These are phyloP conservation scores for Lachnellula hyalina DNA, from an alignment of 2,329 filamentous ascomycete genomes.

Conservation along the genomic window DNA sequence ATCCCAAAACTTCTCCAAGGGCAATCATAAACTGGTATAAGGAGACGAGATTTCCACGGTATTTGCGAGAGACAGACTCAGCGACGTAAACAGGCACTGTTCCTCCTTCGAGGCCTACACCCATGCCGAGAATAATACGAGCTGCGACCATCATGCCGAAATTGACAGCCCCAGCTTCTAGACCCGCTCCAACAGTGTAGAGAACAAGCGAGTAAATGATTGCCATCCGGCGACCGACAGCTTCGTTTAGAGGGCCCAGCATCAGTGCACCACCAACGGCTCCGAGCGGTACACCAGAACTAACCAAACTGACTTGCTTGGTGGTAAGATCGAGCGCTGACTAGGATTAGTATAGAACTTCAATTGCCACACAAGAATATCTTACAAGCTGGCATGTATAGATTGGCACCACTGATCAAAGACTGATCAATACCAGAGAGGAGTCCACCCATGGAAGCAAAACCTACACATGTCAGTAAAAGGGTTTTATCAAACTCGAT, in stretches of 20 bases:
- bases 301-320: conserved; percentile 59
- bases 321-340: conserved; percentile 48
- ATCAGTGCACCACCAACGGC: conserved; percentile 66
- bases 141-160: conserved; percentile 67
- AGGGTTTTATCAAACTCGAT: neutral
- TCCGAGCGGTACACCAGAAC: conserved; percentile 66
- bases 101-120: conserved; percentile 68
- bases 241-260: conserved; percentile 62
- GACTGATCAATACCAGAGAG: conserved; percentile 69
- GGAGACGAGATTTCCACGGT: conserved; percentile 68
- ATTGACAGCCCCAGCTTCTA: conserved; percentile 62
- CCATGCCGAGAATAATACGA: conserved; percentile 63
- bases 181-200: conserved; percentile 64
- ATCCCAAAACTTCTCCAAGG: conserved; percentile 67
- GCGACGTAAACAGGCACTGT: conserved; percentile 72
- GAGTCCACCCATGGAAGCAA: conserved; percentile 70
- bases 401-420: conserved; percentile 65
- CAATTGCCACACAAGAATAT: neutral
- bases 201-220: conserved; percentile 65
- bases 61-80: conserved; percentile 61
- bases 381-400: conserved; percentile 50
- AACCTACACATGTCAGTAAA: conserved; percentile 35
- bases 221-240: conserved; percentile 59
- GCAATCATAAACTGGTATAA: conserved; percentile 75
- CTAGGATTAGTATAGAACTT: conserved; percentile 1